Evolutionary conservation across 768 basidiomycete species (phyloP).

Genomic region (Calocera viscosa): DNA sequence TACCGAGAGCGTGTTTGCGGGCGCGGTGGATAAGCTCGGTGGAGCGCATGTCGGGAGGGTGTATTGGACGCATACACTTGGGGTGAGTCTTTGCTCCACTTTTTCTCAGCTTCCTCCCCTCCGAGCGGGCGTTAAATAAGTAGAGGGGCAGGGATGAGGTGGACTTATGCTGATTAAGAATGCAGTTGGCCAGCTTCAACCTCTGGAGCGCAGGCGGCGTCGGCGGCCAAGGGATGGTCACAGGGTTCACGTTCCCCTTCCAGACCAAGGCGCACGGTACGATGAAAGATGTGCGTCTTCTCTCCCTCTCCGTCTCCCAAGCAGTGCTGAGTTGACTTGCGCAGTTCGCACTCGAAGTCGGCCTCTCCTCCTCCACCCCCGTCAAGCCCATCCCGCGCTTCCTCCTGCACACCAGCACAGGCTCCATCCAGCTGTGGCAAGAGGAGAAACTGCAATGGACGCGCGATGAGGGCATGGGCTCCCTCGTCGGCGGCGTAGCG

Average conservation of each 20-base stretch:
- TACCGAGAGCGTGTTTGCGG: constrained; percentile 44
- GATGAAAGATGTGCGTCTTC: constrained; percentile 54
- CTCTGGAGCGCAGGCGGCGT: constrained; percentile 40
- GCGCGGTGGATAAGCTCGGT: constrained; percentile 40
- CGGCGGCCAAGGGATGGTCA: constrained; percentile 36
- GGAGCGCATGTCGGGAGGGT: constrained; percentile 47
- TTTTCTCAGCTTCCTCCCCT: too few relatives aligned
- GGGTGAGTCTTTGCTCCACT: constrained; percentile 32
- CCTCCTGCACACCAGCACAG: constrained; percentile 58
- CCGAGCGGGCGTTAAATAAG: too few relatives aligned
- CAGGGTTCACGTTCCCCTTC: constrained; percentile 50
- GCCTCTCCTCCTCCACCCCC: constrained; percentile 29
- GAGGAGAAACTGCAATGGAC: constrained; percentile 52
- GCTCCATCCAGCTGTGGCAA: constrained; percentile 64
- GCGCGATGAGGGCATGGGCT: constrained; percentile 66
- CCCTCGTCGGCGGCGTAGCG: constrained; percentile 50
- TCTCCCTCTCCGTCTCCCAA: background rate
- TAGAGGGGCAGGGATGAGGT: background rate
- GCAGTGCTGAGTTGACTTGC: constrained; percentile 6
- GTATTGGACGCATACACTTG: constrained; percentile 48
- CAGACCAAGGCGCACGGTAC: constrained; percentile 53
- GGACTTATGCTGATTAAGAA: background rate
- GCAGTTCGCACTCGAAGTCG: constrained; percentile 44
- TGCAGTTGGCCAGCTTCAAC: constrained; percentile 41
- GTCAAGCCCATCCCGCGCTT: constrained; percentile 31